Conservation (phyloP, 177 flowering plant genomes). For the Telopea speciosissima region DNA sequence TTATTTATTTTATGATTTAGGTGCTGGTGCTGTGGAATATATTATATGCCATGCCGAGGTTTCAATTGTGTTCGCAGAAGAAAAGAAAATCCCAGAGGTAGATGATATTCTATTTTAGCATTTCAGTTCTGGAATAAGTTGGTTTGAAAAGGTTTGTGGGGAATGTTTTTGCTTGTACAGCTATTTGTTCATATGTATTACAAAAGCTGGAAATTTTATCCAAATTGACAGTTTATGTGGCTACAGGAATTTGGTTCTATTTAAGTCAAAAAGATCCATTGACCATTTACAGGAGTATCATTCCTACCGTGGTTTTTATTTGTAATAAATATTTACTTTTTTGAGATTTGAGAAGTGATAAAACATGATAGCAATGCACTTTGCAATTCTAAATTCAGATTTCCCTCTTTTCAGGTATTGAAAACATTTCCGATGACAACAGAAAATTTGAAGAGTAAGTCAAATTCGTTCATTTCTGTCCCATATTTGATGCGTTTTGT, state of each 20-base stretch:
- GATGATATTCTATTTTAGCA: background rate
- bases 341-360: background rate
- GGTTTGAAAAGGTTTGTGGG: background rate
- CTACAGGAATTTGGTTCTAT: background rate
- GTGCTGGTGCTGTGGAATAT: slow-evolving; percentile 92
- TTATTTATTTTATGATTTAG: slow-evolving; percentile 29
- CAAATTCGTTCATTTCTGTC: background rate
- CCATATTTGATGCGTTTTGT: background rate
- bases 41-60: slow-evolving; percentile 83
- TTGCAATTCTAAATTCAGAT: slow-evolving; percentile 2
- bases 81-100: slow-evolving; percentile 88
- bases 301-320: background rate
- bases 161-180: background rate
- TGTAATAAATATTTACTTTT: no score
- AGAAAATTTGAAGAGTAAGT: slow-evolving; percentile 70
- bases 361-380: background rate
- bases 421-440: slow-evolving; percentile 68
- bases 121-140: background rate
- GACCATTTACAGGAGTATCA: background rate
- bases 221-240: background rate
- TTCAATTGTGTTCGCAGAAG: slow-evolving; percentile 79
- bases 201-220: background rate
- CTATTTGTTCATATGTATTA: background rate
- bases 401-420: slow-evolving; percentile 60
- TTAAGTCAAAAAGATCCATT: background rate